Conservation (phyloP, 768 basidiomycete genomes). For the Mycena rebaudengoi region DNA sequence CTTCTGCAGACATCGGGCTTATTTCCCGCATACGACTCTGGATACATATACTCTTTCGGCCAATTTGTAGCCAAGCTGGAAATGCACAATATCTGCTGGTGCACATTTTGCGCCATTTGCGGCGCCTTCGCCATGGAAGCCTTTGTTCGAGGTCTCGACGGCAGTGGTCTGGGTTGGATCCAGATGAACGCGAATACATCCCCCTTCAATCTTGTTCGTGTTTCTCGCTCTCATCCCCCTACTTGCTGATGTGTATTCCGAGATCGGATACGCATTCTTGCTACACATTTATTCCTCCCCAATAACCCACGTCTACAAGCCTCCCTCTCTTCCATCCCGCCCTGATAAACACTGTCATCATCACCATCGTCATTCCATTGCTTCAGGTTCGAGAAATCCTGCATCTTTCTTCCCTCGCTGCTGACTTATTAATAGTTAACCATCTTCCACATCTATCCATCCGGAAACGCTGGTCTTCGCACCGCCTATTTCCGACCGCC, state of each 20-base stretch:
- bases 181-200: slow-evolving; percentile 57
- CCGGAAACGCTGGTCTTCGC: slow-evolving; percentile 66
- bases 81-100: slow-evolving; percentile 77
- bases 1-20: slow-evolving; percentile 63
- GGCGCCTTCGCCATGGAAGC: slow-evolving; percentile 70
- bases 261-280: slow-evolving; percentile 83
- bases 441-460: slow-evolving; percentile 73
- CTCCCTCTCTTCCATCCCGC: slow-evolving; percentile 58
- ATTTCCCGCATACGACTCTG: slow-evolving; percentile 43
- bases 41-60: slow-evolving; percentile 28
- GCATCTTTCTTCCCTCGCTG: background rate
- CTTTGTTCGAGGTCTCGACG: slow-evolving; percentile 74
- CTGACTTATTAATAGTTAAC: slow-evolving; percentile 52
- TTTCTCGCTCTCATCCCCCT: background rate
- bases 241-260: slow-evolving; percentile 6
- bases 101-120: slow-evolving; percentile 75
- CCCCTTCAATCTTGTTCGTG: slow-evolving; percentile 76
- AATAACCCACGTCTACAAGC: slow-evolving; percentile 58
- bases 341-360: slow-evolving; percentile 79
- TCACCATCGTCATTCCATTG: slow-evolving; percentile 77
- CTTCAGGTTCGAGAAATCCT: slow-evolving; percentile 62
- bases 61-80: slow-evolving; percentile 50
- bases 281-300: slow-evolving; percentile 79
- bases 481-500: slow-evolving; percentile 76
- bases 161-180: slow-evolving; percentile 52